Percentiles rank a stretch among this genome's conserved stretches.
phyloP scores from a whole-genome alignment of 2,329 filamentous ascomycete genomes.

The Colletotrichum theobromicola region DNA sequence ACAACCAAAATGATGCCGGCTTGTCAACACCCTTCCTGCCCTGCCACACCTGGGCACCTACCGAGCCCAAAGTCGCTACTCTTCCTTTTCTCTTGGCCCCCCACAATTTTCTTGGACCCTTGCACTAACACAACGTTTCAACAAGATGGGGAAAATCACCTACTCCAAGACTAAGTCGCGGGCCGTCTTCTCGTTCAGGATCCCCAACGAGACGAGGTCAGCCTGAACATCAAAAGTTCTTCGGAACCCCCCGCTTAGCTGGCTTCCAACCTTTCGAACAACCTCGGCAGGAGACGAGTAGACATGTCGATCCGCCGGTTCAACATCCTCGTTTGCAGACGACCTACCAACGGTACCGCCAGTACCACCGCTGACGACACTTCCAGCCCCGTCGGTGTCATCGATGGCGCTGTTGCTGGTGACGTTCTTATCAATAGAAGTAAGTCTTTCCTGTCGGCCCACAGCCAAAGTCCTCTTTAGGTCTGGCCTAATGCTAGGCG shows the following conservation, averaged over 20 bases:
- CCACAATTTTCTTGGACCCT: not conserved
- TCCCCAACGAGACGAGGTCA: conserved; percentile 9
- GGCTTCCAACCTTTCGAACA: conserved; percentile 13
- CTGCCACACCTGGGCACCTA: not conserved
- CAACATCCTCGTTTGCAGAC: conserved; percentile 4
- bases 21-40: not conserved
- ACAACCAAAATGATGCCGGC: not conserved
- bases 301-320: conserved; percentile 13
- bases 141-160: not conserved
- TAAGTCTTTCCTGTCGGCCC: not conserved
- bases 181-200: conserved; percentile 10
- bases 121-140: not conserved
- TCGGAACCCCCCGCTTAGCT: conserved; percentile 14
- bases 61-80: not conserved
- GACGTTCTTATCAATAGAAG: not conserved
- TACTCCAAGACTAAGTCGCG: conserved; percentile 4
- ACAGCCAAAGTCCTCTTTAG: not conserved
- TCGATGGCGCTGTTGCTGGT: not conserved
- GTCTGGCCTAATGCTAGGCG: not conserved
- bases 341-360: not conserved
- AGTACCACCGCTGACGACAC: not conserved
- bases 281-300: conserved; percentile 17
- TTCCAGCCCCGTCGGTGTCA: not conserved
- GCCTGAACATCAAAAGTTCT: conserved; percentile 12
- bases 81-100: not conserved